A percentile compares a stretch with the other conserved stretches of the same genome.
These are phyloP conservation scores for Nakazawaea ernobii DNA, from an alignment of 805 yeast genomes.

Conservation along the genomic window DNA sequence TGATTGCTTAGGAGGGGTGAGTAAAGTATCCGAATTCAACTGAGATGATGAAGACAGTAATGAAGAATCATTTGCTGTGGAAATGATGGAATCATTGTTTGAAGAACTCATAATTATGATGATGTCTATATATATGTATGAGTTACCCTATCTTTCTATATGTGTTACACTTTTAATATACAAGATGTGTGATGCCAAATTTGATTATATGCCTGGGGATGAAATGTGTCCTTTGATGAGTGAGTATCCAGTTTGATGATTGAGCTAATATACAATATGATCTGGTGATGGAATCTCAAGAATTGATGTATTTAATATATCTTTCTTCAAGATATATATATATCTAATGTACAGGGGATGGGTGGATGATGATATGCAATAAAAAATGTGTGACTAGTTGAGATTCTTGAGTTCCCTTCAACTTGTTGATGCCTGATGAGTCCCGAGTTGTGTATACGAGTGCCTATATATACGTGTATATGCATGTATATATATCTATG, in stretches of 20 bases:
- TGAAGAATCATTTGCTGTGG: slow-evolving; percentile 5
- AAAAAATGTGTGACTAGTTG: no score
- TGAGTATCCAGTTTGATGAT: neutral
- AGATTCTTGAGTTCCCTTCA: no score
- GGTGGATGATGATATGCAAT: no score
- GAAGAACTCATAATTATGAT: slow-evolving; percentile 8
- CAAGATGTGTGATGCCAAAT: neutral
- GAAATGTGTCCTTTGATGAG: neutral
- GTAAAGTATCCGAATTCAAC: slow-evolving; percentile 5
- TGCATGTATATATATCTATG: neutral
- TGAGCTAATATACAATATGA: neutral
- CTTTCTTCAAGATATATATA: no score
- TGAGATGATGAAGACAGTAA: neutral
- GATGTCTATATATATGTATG: no score
- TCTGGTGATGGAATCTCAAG: neutral
- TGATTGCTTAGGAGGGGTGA: slow-evolving; percentile 7
- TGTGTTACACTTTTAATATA: neutral
- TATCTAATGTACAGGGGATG: neutral
- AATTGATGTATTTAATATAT: no score
- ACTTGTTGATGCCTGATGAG: no score
- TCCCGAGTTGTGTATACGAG: no score
- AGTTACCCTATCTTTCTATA: slow-evolving; percentile 1
- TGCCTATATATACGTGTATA: no score
- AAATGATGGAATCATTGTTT: slow-evolving; percentile 6
- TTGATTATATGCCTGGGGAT: no score